These are phyloP conservation scores for Diutina neorugosa DNA, from an alignment of 1,139 yeast genomes.

Conservation along the genomic window DNA sequence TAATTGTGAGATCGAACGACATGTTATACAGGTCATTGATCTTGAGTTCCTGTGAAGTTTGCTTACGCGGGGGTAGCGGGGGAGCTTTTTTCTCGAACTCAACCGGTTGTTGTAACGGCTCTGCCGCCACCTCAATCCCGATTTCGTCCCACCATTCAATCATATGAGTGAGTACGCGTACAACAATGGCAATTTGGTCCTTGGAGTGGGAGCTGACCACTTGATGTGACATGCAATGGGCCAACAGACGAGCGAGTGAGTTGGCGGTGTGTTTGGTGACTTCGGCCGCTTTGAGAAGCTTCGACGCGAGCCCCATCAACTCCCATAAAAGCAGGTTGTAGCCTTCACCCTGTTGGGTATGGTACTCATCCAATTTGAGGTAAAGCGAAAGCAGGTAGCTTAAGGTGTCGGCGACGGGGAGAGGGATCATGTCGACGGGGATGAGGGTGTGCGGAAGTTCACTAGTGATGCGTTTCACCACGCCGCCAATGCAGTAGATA, in stretches of 20 bases:
- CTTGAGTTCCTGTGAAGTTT: slow-evolving; percentile 8
- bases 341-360: slow-evolving; percentile 11
- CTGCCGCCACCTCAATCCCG: not conserved
- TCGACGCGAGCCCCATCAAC: slow-evolving; percentile 27
- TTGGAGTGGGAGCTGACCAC: slow-evolving; percentile 30
- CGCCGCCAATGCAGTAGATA: slow-evolving; percentile 43
- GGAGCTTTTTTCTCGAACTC: slow-evolving; percentile 9
- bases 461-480: slow-evolving; percentile 35
- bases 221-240: slow-evolving; percentile 43
- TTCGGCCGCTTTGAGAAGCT: slow-evolving; percentile 17
- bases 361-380: slow-evolving; percentile 9
- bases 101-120: slow-evolving; percentile 6
- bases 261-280: slow-evolving; percentile 34
- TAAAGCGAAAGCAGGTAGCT: slow-evolving; percentile 26
- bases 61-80: slow-evolving; percentile 15
- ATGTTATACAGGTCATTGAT: slow-evolving; percentile 15
- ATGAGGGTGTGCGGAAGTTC: slow-evolving; percentile 35
- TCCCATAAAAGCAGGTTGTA: slow-evolving; percentile 20
- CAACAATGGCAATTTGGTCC: slow-evolving; percentile 35
- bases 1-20: slow-evolving; percentile 14
- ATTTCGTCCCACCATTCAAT: slow-evolving; percentile 28
- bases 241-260: slow-evolving; percentile 35
- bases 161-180: slow-evolving; percentile 37
- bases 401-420: slow-evolving; percentile 37
- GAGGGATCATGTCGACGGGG: slow-evolving; percentile 25